These are phyloP conservation scores for Guyanaporus albipodus DNA, from an alignment of 768 basidiomycete species.

Conservation along the genomic window DNA sequence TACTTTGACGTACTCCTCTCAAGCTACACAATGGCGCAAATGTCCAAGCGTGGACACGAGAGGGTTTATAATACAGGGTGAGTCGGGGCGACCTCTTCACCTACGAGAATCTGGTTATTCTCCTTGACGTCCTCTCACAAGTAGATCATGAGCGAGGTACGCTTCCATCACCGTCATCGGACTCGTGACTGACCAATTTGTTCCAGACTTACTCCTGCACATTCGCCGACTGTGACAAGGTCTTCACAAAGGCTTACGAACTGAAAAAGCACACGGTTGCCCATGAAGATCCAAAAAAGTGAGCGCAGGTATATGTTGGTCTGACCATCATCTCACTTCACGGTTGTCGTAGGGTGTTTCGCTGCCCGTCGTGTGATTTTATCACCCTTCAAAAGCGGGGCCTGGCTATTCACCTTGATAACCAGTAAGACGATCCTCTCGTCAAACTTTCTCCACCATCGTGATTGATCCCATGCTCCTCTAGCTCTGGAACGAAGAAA, in stretches of 20 bases:
- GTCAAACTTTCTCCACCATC: not conserved
- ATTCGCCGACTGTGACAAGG: slow-evolving; percentile 4
- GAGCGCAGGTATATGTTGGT: not conserved
- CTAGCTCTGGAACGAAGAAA: slow-evolving; percentile 22
- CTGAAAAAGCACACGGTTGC: slow-evolving; percentile 21
- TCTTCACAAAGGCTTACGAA: slow-evolving; percentile 16
- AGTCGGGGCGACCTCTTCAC: not conserved
- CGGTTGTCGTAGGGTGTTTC: slow-evolving; percentile 11
- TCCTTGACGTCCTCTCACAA: not conserved
- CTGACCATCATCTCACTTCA: not conserved
- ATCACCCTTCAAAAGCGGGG: slow-evolving; percentile 19
- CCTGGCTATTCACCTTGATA: slow-evolving; percentile 17
- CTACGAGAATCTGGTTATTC: slow-evolving; percentile 20
- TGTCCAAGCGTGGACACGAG: not conserved
- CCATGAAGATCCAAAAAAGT: slow-evolving; percentile 16
- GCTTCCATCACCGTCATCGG: not conserved
- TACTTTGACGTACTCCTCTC: slow-evolving; percentile 9
- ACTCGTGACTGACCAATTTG: not conserved
- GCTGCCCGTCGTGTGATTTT: slow-evolving; percentile 19
- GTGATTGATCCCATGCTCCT: not conserved
- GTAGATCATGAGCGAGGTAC: slow-evolving; percentile 14
- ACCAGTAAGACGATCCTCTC: slow-evolving; percentile 13
- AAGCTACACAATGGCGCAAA: not conserved
- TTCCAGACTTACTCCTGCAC: slow-evolving; percentile 16
- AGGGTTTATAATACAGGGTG: slow-evolving; percentile 14